These are phyloP conservation scores for Mycosphaerelloides madeirae DNA, from an alignment of 2,329 filamentous ascomycete species.

Conservation along the genomic window DNA sequence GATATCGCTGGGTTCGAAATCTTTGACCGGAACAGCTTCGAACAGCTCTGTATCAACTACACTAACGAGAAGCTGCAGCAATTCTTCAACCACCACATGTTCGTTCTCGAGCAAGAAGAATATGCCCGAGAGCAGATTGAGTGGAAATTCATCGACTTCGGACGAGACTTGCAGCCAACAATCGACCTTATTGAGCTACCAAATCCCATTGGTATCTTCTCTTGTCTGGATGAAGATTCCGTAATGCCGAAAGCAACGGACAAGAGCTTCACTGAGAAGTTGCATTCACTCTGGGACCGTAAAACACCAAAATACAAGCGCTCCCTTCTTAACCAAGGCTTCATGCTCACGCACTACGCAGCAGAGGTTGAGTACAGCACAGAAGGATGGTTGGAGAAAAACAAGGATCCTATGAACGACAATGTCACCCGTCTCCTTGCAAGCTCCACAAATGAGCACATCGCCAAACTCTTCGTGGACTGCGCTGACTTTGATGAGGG, in stretches of 20 bases:
- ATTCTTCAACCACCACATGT: constrained; percentile 99
- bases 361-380: constrained; percentile 97
- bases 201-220: constrained; percentile 98
- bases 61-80: constrained; percentile 99
- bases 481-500: constrained; percentile 80
- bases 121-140: constrained; percentile 97
- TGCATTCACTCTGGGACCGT: constrained; percentile 95
- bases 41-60: constrained; percentile 99
- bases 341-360: constrained; percentile 94
- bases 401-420: constrained; percentile 97
- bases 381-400: constrained; percentile 94
- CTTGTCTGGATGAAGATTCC: constrained; percentile 92
- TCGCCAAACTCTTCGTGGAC: constrained; percentile 80
- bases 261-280: constrained; percentile 92
- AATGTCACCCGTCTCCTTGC: constrained; percentile 88
- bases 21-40: constrained; percentile 96
- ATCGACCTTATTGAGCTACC: constrained; percentile 95
- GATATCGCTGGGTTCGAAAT: constrained; percentile 99
- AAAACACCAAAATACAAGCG: constrained; percentile 91
- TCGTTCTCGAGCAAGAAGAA: constrained; percentile 96
- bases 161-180: constrained; percentile 91
- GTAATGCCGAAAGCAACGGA: constrained; percentile 99
- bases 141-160: constrained; percentile 99
- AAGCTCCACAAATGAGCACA: constrained; percentile 73
- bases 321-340: constrained; percentile 82